A percentile compares a stretch with the other conserved stretches of the same genome.
Conservation (phyloP, 2,329 filamentous ascomycete species). For the Bretziella fagacearum region DNA sequence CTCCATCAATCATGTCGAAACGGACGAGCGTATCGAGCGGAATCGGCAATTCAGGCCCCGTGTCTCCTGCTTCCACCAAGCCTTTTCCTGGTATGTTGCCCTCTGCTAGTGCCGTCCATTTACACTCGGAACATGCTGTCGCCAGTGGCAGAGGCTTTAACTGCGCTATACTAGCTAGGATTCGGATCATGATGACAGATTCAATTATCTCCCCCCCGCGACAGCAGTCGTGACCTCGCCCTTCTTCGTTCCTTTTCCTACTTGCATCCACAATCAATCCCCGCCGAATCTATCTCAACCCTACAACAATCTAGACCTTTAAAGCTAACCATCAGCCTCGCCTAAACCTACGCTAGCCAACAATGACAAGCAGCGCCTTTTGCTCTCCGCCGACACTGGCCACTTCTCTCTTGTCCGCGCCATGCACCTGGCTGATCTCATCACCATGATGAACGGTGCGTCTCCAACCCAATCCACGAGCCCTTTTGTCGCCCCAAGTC, state of each 20-base stretch:
- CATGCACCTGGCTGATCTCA: conserved; percentile 66
- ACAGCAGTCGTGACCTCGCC: neutral
- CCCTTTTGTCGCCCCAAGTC: neutral
- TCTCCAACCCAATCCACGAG: neutral
- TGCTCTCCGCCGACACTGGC: conserved; percentile 51
- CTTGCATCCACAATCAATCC: neutral
- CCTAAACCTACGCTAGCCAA: too few relatives aligned
- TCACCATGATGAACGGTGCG: conserved; percentile 65
- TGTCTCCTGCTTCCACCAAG: conserved; percentile 1
- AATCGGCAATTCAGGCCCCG: conserved; percentile 26
- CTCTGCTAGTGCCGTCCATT: neutral
- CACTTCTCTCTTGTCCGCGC: conserved; percentile 55
- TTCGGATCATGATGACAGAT: too few relatives aligned
- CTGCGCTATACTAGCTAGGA: neutral
- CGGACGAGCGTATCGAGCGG: conserved; percentile 31
- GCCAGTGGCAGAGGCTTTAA: neutral
- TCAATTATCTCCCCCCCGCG: neutral
- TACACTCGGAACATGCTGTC: neutral
- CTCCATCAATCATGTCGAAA: conserved; percentile 51
- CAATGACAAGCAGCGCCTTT: conserved; percentile 55
- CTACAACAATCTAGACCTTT: neutral
- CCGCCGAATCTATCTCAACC: neutral
- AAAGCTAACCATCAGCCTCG: too few relatives aligned
- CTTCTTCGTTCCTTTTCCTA: neutral
- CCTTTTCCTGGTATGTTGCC: conserved; percentile 20